Evolutionary conservation across 1,284 basidiomycete genomes (phyloP).

Genomic region (Ustanciosporium gigantosporum): DNA sequence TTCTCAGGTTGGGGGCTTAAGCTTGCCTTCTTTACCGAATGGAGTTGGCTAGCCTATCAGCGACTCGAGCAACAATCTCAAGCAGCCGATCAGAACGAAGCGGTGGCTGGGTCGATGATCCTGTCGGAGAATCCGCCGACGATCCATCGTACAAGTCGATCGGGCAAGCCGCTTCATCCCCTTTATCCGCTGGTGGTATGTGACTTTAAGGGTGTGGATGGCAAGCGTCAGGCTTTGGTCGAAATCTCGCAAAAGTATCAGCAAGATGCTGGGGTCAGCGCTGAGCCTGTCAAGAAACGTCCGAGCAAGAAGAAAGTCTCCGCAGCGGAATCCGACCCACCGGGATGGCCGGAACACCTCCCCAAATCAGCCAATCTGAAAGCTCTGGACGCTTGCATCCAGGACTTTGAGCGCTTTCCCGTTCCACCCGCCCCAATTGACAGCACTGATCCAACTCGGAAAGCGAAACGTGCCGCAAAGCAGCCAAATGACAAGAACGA

Average conservation of each 20-base stretch:
- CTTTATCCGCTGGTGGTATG: constrained; percentile 32
- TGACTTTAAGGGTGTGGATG: constrained; percentile 54
- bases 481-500: constrained; percentile 1
- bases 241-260: constrained; percentile 10
- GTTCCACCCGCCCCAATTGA: not conserved
- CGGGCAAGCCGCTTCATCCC: constrained; percentile 23
- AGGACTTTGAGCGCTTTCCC: constrained; percentile 20
- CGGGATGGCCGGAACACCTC: constrained; percentile 20
- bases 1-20: constrained; percentile 55
- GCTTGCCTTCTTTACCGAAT: constrained; percentile 55
- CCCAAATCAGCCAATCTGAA: constrained; percentile 22
- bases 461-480: constrained; percentile 20
- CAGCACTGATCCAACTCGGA: constrained; percentile 20
- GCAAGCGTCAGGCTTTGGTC: constrained; percentile 15
- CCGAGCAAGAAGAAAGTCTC: constrained; percentile 12
- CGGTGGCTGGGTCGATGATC: not conserved
- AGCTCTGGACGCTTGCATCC: constrained; percentile 24
- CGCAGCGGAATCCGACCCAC: not conserved
- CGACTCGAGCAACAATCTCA: constrained; percentile 2
- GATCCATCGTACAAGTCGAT: constrained; percentile 16
- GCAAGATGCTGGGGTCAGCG: constrained; percentile 11
- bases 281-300: constrained; percentile 17
- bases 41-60: constrained; percentile 38
- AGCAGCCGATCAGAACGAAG: not conserved
- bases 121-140: not conserved